Evolutionary conservation across 2,329 filamentous ascomycete species (phyloP).

Genomic region (Hypoxylon sp.): DNA sequence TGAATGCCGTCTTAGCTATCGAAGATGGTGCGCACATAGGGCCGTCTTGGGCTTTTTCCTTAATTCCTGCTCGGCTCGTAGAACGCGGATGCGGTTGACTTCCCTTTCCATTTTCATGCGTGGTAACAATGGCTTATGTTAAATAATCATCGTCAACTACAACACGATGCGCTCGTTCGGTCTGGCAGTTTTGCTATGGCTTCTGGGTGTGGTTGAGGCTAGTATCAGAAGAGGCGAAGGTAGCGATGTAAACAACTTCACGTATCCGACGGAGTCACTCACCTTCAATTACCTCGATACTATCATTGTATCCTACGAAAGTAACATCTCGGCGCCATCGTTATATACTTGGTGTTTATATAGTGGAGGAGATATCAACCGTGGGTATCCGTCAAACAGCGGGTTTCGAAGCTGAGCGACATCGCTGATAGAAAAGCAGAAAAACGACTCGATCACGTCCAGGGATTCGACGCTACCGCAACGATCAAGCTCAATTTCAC

Average conservation of each 20-base stretch:
- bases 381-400: slow-evolving; percentile 5
- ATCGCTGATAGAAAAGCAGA: slow-evolving; percentile 7
- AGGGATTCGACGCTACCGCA: not conserved
- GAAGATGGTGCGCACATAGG: no score
- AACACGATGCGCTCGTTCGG: slow-evolving; percentile 7
- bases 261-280: slow-evolving; percentile 8
- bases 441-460: slow-evolving; percentile 2
- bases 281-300: slow-evolving; percentile 11
- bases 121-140: no score
- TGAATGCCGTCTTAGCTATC: no score
- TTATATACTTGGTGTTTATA: slow-evolving; percentile 12
- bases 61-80: no score
- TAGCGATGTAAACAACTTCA: slow-evolving; percentile 2
- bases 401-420: not conserved
- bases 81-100: no score
- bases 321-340: slow-evolving; percentile 14
- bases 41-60: no score
- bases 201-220: not conserved
- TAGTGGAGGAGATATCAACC: not conserved
- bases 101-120: no score
- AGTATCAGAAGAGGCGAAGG: not conserved
- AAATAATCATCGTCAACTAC: no score
- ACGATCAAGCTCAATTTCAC: slow-evolving; percentile 10
- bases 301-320: slow-evolving; percentile 6
- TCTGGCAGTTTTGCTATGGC: not conserved